These are phyloP conservation scores for Byssothecium circinans DNA, from an alignment of 2,329 filamentous ascomycete genomes.

Conservation along the genomic window DNA sequence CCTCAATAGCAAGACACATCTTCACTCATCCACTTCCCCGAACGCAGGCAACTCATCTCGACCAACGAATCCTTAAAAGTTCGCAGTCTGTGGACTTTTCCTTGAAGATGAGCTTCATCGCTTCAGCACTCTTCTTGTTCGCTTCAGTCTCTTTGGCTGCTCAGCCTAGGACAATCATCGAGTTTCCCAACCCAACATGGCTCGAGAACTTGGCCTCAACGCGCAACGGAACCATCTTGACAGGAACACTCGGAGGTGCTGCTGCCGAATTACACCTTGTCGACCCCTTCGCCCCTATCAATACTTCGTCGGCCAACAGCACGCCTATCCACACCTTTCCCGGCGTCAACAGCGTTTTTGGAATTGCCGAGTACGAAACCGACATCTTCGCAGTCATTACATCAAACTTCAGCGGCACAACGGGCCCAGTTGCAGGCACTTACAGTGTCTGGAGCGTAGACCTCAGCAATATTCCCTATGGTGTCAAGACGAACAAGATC, in stretches of 20 bases:
- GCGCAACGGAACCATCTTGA: conserved; percentile 42
- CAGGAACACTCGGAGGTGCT: conserved; percentile 31
- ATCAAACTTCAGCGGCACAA: conserved; percentile 12
- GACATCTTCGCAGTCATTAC: conserved; percentile 41
- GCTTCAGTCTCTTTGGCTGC: no score
- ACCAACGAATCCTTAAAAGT: no score
- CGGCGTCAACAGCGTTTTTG: conserved; percentile 27
- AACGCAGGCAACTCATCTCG: no score
- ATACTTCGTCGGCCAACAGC: conserved; percentile 9
- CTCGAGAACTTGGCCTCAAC: conserved; percentile 45
- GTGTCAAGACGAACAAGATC: conserved; percentile 13
- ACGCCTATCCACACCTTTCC: conserved; percentile 34
- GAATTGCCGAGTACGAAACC: conserved; percentile 40
- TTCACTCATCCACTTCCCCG: no score
- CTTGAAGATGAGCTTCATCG: no score
- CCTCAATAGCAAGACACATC: no score
- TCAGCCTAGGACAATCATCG: no score
- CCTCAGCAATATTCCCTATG: neutral
- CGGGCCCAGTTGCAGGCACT: conserved; percentile 7
- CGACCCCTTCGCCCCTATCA: conserved; percentile 22
- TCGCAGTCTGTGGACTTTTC: no score
- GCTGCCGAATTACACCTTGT: conserved; percentile 38
- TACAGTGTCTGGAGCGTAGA: conserved; percentile 24
- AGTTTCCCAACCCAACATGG: conserved; percentile 32
- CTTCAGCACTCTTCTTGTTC: no score